Evolutionary conservation across 768 basidiomycete species (phyloP), one percentile per base, ranked within the genome.

Genomic region (Macrolepiota fuliginosa): DNA sequence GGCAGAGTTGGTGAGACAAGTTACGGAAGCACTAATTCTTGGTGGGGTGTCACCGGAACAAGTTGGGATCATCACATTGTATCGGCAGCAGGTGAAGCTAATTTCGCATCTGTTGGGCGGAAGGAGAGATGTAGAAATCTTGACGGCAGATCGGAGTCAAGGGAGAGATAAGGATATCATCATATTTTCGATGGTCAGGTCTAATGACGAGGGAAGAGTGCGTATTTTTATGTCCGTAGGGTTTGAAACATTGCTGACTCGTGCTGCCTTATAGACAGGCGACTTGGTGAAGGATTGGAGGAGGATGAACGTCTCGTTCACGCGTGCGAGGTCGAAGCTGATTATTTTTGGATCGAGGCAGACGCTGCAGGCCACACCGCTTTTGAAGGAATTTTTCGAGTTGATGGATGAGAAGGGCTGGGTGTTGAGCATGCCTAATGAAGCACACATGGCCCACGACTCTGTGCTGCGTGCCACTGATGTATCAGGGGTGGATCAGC

Each of bases 211-310:
- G 0, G 88, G 88, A 61, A 81, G 80, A 73, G 94, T 94, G 69
- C 67, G 89, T 78, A n/a, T 29, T 32, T 46, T 40, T n/a, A 25
- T 57, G 29, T 22, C 54, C 37, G 24, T 24, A 12, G 9, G 39
- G 17, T 56, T 29, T 46, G 6, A 25, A 7, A 2, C n/a, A 19
- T 45, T 45, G 17, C n/a, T 45, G n/a, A 45, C 35, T n/a, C 39
- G 24, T 15, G 25, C 62, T 40, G 35, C 29, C 49, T 19, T 63
- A 37, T 7, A 96, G 95, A 82, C 94, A 27, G 97, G 97, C 9
- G 95, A 98, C 56, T 81, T 99, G 1, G 79, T 98, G 25, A 93
- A 91, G 67, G 97, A 99, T 71, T 98, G 96, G 96, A 82, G 97
- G 39, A 76, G 97, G 36, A 89, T 98, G 81, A 99, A 99, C 69